Base-by-base conservation (phyloP, 352 stramenopile genomes). In the Globisporangium abappressorium region DNA sequence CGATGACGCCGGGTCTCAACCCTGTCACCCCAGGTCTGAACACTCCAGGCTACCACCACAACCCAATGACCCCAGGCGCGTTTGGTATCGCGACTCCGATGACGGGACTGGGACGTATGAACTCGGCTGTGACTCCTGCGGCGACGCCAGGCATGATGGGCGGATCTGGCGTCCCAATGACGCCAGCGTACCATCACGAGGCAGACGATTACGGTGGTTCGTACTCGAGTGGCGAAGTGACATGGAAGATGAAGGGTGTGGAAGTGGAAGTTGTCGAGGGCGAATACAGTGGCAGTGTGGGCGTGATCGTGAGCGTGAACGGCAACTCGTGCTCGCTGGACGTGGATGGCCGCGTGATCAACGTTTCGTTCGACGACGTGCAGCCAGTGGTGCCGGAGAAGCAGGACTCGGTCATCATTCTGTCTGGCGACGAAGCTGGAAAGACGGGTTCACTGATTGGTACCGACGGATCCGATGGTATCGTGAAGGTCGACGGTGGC, bases 241-340 rank as follows among this genome's bases (percentile, higher is more conserved):
- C 87, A 18, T 96, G 89, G 89, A 94, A 92, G 77, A 94, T 89
- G 79, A 94, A 91, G 75, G 84, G 87, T 34, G 89, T 96, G 28
- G 89, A 95, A 60, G 87, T 95, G 46, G 83, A 94, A 57, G 85
- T 95, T 30, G 70, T 86, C 11, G 65, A 71, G 51, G 87, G 86
- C 41, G 87, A 95, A 53, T 77, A 90, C 66, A 79, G 75, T 41
- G 80, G 82, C 49, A 91, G 80, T 41, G 70, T 94, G 46, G 89
- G 89, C 18, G 83, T 90, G 46, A 96, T 96, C 72, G 82, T 76
- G 61, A 90, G 74, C 33, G 81, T 96, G 53, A 87, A 63, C 41
- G 78, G 85, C 41, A 78, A 79, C 59, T 89, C 87, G 62, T 95
- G 85, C 69, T 87, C 81, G n/a, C 71, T 96, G 26, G 87, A 96